Evolutionary conservation across 2,329 filamentous ascomycete genomes (phyloP).

Genomic region (Fusarium stilboides): DNA sequence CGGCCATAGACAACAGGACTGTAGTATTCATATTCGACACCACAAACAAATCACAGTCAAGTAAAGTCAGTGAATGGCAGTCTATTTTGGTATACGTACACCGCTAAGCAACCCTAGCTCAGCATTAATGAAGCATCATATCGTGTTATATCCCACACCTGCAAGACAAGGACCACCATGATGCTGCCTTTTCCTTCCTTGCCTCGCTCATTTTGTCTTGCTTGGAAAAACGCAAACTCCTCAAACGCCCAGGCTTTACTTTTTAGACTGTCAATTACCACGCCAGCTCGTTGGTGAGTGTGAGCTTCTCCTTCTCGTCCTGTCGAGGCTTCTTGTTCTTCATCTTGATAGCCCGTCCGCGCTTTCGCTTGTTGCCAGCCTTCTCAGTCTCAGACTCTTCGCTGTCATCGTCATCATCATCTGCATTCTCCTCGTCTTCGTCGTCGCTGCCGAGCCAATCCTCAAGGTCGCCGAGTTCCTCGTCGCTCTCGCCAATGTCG

Average conservation of each 20-base stretch:
- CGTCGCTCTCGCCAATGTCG: slow-evolving; percentile 88
- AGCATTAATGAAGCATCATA: slow-evolving; percentile 13
- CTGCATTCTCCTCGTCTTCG: slow-evolving; percentile 71
- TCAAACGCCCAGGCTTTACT: slow-evolving; percentile 44
- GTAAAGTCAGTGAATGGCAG: slow-evolving; percentile 9
- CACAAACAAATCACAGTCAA: not conserved
- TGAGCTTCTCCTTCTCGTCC: slow-evolving; percentile 74
- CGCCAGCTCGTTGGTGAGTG: slow-evolving; percentile 60
- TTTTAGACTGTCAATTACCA: slow-evolving; percentile 53
- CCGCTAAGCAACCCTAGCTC: slow-evolving; percentile 6
- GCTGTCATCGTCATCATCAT: slow-evolving; percentile 70
- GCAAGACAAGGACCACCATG: not conserved
- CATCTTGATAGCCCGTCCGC: slow-evolving; percentile 64
- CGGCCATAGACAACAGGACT: not conserved
- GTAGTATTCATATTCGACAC: not conserved
- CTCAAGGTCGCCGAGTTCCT: slow-evolving; percentile 85
- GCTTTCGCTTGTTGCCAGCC: slow-evolving; percentile 70
- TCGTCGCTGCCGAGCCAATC: slow-evolving; percentile 90
- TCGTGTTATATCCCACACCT: slow-evolving; percentile 6
- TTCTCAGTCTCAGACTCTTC: slow-evolving; percentile 71
- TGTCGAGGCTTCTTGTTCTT: slow-evolving; percentile 63
- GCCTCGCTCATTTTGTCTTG: slow-evolving; percentile 17
- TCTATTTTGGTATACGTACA: slow-evolving; percentile 40
- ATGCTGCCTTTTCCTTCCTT: slow-evolving; percentile 9
- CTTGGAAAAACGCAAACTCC: slow-evolving; percentile 42